Evolutionary conservation across 305 asterid species (phyloP).

Genomic region (Withania somnifera): DNA sequence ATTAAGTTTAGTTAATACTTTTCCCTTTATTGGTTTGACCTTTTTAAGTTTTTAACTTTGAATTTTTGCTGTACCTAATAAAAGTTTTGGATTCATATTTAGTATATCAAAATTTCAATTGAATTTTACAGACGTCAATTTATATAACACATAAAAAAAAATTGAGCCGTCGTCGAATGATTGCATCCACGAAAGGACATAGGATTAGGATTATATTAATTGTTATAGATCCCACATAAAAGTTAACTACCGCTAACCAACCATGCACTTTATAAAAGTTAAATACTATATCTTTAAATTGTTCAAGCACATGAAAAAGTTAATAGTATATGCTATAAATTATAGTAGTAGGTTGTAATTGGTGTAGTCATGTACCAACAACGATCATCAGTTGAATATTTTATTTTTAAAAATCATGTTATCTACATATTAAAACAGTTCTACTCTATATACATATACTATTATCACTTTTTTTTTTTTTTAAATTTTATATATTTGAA

Average conservation of each 20-base stretch:
- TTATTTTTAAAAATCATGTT: no score
- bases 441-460: no score
- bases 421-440: no score
- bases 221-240: background rate
- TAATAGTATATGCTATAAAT: background rate
- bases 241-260: background rate
- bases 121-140: background rate
- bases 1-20: background rate
- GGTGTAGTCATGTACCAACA: no score
- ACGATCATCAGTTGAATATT: background rate
- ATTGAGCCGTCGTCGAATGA: background rate
- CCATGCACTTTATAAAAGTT: background rate
- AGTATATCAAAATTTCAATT: background rate
- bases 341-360: background rate
- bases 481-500: background rate
- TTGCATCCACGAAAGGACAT: background rate
- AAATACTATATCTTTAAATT: background rate
- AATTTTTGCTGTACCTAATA: background rate
- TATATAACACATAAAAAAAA: background rate
- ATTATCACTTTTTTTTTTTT: no score
- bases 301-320: background rate
- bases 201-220: background rate
- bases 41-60: background rate
- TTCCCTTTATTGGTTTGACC: background rate
- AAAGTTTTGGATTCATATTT: background rate